A percentile compares a stretch with the other conserved stretches of the same genome.
These are phyloP conservation scores for Fusarium phyllophilum DNA, from an alignment of 2,329 filamentous ascomycete species.

Conservation along the genomic window DNA sequence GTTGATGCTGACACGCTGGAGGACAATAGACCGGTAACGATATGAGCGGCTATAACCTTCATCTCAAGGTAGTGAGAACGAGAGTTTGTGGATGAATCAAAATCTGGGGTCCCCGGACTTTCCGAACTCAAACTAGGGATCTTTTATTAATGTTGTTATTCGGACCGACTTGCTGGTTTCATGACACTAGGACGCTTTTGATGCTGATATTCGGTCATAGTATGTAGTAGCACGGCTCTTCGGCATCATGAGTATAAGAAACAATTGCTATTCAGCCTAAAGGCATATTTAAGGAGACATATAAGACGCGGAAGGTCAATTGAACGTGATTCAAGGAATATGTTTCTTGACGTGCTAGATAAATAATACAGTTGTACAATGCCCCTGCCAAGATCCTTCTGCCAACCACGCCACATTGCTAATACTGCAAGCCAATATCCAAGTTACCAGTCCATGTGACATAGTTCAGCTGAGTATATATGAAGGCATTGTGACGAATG, in stretches of 20 bases:
- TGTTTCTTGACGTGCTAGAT: background rate
- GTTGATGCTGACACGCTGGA: background rate
- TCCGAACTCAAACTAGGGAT: background rate
- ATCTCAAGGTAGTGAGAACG: background rate
- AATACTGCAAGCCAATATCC: accelerated
- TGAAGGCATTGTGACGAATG: no score
- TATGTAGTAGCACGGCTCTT: background rate
- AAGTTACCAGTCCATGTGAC: accelerated
- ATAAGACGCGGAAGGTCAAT: background rate
- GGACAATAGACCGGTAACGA: accelerated
- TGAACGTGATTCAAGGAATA: accelerated
- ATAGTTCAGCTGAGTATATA: no score
- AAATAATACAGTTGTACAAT: background rate
- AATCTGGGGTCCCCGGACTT: background rate
- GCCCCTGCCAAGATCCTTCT: accelerated
- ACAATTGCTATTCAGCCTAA: background rate
- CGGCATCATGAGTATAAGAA: background rate
- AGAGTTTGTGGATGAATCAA: background rate
- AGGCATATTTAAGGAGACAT: accelerated
- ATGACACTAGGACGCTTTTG: background rate
- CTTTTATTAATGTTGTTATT: background rate
- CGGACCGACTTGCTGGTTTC: background rate
- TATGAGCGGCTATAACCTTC: background rate
- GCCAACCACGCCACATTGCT: no score
- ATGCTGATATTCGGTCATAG: background rate